These are phyloP conservation scores for Melastoma candidum DNA, from an alignment of 441 rosid genomes.

Conservation along the genomic window DNA sequence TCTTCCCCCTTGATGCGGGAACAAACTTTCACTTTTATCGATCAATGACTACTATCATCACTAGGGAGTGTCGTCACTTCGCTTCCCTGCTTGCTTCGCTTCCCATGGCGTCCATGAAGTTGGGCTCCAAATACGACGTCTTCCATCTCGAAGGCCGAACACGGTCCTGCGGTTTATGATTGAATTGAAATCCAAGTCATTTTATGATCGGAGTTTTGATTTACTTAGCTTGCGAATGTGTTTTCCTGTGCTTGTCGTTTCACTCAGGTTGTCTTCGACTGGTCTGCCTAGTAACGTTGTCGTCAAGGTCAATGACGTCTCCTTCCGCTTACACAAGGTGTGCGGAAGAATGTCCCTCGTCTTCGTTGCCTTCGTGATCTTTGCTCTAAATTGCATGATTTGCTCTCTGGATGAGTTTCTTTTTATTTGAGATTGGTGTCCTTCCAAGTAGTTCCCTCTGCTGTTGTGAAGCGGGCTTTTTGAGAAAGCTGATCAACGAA, in stretches of 20 bases:
- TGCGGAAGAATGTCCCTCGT: neutral
- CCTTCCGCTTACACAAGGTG: conserved; percentile 84
- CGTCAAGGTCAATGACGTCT: conserved; percentile 57
- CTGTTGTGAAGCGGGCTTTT: conserved; percentile 73
- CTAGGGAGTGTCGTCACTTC: no score
- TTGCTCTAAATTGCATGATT: no score
- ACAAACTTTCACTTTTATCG: no score
- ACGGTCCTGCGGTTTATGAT: conserved; percentile 30
- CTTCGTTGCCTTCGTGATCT: no score
- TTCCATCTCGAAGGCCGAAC: conserved; percentile 60
- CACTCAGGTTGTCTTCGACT: conserved; percentile 54
- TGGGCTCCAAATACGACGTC: conserved; percentile 83
- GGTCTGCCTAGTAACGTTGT: conserved; percentile 80
- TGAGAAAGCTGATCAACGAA: conserved; percentile 38
- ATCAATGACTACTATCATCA: no score
- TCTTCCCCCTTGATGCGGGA: no score
- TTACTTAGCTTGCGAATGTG: no score
- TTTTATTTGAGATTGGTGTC: no score
- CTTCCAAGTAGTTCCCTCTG: conserved; percentile 57
- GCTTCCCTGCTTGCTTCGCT: neutral
- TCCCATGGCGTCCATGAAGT: conserved; percentile 72
- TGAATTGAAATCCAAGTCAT: no score
- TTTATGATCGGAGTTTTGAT: no score
- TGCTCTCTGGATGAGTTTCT: no score
- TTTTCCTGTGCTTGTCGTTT: no score